A percentile compares a stretch with the other conserved stretches of the same genome.
Evolutionary conservation across 805 yeast genomes (phyloP).

Genomic region (Sungouiella blattae): DNA sequence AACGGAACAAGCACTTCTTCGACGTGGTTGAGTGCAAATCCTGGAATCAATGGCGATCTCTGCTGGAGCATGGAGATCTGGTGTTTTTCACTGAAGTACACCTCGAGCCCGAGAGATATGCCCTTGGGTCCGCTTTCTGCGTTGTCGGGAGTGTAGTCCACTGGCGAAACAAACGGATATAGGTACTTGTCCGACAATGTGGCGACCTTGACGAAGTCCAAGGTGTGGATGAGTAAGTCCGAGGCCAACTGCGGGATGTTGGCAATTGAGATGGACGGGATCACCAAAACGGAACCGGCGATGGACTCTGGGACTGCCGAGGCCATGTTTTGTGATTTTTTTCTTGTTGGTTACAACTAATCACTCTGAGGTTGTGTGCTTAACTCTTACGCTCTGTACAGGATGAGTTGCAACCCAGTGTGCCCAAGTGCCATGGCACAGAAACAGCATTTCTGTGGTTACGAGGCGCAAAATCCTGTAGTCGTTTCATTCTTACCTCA

Average conservation of each 20-base stretch:
- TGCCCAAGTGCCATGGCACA: no score
- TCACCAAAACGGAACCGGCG: conserved; percentile 46
- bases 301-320: no score
- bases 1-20: conserved; percentile 50
- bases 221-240: conserved; percentile 70
- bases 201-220: conserved; percentile 49
- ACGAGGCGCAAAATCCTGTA: no score
- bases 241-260: conserved; percentile 82
- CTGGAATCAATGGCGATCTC: conserved; percentile 80
- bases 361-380: no score
- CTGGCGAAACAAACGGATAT: conserved; percentile 83
- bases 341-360: no score
- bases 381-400: no score
- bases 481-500: no score
- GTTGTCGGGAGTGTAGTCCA: conserved; percentile 38
- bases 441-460: no score
- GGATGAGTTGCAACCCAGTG: no score
- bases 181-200: conserved; percentile 57
- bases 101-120: conserved; percentile 62
- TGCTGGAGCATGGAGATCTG: conserved; percentile 68
- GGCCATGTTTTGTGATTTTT: no score
- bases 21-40: conserved; percentile 49
- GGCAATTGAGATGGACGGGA: conserved; percentile 84
- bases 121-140: conserved; percentile 23
- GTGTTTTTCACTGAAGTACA: conserved; percentile 43